Percentiles rank a stretch among this genome's conserved stretches.
Conservation (phyloP, 2,329 filamentous ascomycete genomes). For the Paecilomyces sp. region DNA sequence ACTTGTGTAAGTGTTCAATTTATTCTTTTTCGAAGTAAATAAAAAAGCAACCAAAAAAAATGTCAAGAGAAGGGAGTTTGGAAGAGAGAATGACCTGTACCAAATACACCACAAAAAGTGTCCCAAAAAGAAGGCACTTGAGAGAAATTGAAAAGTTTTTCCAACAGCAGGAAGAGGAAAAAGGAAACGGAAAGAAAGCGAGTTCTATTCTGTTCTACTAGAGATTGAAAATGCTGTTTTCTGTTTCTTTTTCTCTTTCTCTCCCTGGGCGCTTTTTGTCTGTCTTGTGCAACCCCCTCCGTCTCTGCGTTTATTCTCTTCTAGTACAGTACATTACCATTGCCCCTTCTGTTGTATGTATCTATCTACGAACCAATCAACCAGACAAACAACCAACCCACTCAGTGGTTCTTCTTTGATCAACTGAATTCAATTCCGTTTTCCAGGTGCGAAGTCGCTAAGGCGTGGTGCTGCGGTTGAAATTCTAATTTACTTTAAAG, state of each 20-base stretch:
- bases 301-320: not conserved
- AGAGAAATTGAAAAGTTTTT: not conserved
- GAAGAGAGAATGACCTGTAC: not conserved
- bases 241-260: not conserved
- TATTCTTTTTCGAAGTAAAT: not conserved
- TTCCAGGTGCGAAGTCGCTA: not conserved
- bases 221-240: not conserved
- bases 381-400: too few relatives aligned
- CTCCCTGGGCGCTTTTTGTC: not conserved
- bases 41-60: not conserved
- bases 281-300: not conserved
- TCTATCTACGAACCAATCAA: not conserved
- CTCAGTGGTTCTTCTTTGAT: not conserved
- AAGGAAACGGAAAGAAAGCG: too few relatives aligned
- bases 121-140: not conserved
- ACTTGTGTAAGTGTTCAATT: not conserved
- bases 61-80: not conserved
- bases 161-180: not conserved
- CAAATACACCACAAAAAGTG: not conserved
- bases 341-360: not conserved
- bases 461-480: not conserved
- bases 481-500: not conserved
- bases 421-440: not conserved
- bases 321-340: not conserved
- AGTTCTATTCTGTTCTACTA: not conserved